Conservation (phyloP, 2,329 filamentous ascomycete genomes). For the Emericellopsis atlantica region DNA sequence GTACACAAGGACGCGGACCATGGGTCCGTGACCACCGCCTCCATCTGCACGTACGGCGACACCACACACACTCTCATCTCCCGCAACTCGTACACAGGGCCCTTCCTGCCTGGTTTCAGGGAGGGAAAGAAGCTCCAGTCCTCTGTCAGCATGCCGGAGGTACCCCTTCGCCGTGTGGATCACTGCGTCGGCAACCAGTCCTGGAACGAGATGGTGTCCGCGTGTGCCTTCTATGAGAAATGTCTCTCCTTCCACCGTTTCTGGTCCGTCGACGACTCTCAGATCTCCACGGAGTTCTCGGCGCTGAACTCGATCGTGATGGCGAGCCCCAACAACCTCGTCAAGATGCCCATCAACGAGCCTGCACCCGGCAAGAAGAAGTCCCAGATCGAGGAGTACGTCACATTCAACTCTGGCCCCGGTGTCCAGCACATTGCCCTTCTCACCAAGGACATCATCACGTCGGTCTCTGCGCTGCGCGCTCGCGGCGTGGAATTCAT, state of each 20-base stretch:
- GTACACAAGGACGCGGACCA: slow-evolving; percentile 40
- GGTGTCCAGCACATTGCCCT: slow-evolving; percentile 93
- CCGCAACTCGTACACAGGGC: slow-evolving; percentile 54
- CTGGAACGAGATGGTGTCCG: slow-evolving; percentile 73
- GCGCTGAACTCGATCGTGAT: slow-evolving; percentile 85
- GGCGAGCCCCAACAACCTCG: slow-evolving; percentile 69
- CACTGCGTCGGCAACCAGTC: slow-evolving; percentile 97
- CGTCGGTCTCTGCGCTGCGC: slow-evolving; percentile 63
- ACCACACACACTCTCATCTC: slow-evolving; percentile 88
- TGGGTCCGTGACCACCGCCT: slow-evolving; percentile 60
- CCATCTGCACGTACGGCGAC: slow-evolving; percentile 86
- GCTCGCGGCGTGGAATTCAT: slow-evolving; percentile 92
- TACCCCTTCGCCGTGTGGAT: slow-evolving; percentile 67
- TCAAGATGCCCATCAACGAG: slow-evolving; percentile 99
- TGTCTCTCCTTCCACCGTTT: slow-evolving; percentile 90
- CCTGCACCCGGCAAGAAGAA: slow-evolving; percentile 82
- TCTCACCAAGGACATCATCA: slow-evolving; percentile 67
- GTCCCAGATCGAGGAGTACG: slow-evolving; percentile 88
- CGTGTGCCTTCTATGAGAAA: slow-evolving; percentile 67
- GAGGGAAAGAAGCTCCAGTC: slow-evolving; percentile 28
- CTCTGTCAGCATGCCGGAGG: slow-evolving; percentile 39
- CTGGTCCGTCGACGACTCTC: slow-evolving; percentile 90
- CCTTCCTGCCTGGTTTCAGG: slow-evolving; percentile 76
- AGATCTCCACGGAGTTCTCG: slow-evolving; percentile 87
- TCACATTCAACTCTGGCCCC: slow-evolving; percentile 78